Base-by-base conservation (phyloP, 2,329 filamentous ascomycete species). In the Colletotrichum graminicola region DNA sequence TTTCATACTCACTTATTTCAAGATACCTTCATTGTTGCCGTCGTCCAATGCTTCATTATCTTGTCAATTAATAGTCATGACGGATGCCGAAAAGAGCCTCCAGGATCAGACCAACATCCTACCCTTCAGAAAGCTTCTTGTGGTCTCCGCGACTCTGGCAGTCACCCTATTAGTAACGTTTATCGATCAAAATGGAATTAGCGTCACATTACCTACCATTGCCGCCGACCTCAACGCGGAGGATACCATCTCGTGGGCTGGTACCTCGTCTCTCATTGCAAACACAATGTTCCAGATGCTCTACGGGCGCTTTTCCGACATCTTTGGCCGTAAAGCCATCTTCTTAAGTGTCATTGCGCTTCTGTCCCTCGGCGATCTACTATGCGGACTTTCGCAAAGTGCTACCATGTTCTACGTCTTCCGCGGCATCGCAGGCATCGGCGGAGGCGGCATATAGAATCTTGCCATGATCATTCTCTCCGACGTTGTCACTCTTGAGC, bases 271-370 rank as follows among this genome's bases (percentile, higher is more conserved):
- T 4, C 77, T 89, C 55, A 85, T 89, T 56, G 86, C 86, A 39
- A 88, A 87, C 70, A 91, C 90, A 0, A 86, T 88, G 43, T 92
- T 91, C 73, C 89, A 90, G 73, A 88, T 91, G 71, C 82, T 92
- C 0, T 91, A 91, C 76, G 89, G 90, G 26, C 84, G 89, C 3
- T 75, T 91, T 3, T 90, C 88, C 0, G 89, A 91, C 77, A 86
- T 91, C 1, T 85, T 90, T 62, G 88, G 89, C 26, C 84, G 89
- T 23, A 91, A 91, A 76, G 82, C 84, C 10, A 83, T 91, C 8
- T 87, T 88, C 62, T 76, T 92, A 3, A 82, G 82, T 1, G 86
- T 87, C 1, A 78, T 90, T 10, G 81, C 81, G 0, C 77, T 90
- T 16, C 80, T 92, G 6, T 82, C 84, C 10, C 67, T 91, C 18